Base-by-base conservation (phyloP, 768 basidiomycete species). In the Gloeostereum incarnatum region DNA sequence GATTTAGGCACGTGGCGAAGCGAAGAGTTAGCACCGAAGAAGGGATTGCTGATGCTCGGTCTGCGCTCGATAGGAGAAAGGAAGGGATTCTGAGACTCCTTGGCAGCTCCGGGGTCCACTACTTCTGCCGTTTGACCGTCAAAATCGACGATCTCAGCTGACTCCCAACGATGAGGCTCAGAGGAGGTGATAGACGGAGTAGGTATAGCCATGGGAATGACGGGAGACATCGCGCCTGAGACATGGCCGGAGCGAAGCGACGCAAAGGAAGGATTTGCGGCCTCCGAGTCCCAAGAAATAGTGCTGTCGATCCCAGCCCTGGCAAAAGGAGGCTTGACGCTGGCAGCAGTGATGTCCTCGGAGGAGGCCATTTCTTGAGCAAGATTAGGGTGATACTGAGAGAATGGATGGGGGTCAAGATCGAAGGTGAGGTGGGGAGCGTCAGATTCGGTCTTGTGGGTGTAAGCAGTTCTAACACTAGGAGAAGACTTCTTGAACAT, bases 401-500 rank as follows among this genome's bases (percentile, higher is more conserved):
- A 69, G 51, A 80, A 81, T 14, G 76, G 63, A 46, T 67, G 62
- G 17, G 60, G 49, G 6, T 29, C 36, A 34, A 61, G 56, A 39
- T 64, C 59, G 38, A 69, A 60, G 29, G 59, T 51, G 17, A 57
- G 48, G n/a, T n/a, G n/a, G n/a, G n/a, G n/a, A 34, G 61, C 57
- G 24, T 69, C 66, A 2, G 49, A 50, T 6, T 68, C 67, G 24
- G 55, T 59, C 41, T 67, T 66, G 49, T 63, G 57, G 31, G 71
- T 71, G 42, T 70, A 71, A 6, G 59, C 66, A 11, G 78, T 77
- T 30, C 66, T 61, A 26, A 71, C 58, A 50, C 76, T 79, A 4
- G 68, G 68, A 0, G 65, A 53, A 26, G 73, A 65, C 49, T 73
- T 77, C 57, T 78, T 74, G 63, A 83, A 79, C 75, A 80, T 76